A percentile compares a stretch with the other conserved stretches of the same genome.
Evolutionary conservation across 2,329 filamentous ascomycete species (phyloP).

Genomic region (Alternaria conjuncta): DNA sequence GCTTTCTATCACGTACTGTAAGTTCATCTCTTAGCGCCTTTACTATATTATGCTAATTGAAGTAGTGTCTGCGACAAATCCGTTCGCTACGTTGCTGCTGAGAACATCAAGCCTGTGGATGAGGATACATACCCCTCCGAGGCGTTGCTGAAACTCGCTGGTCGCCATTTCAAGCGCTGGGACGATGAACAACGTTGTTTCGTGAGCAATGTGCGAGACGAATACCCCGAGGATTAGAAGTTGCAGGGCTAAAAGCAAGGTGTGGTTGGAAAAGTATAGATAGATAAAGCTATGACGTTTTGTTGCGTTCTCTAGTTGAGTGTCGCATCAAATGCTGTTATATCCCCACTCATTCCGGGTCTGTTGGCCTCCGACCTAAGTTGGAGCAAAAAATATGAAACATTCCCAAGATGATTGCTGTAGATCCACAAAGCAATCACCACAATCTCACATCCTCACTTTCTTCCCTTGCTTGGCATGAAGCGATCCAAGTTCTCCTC

Average conservation of each 20-base stretch:
- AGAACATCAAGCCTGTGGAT: conserved; percentile 69
- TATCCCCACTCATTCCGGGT: not conserved
- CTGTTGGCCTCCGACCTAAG: not conserved
- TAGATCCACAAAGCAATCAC: not conserved
- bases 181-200: conserved; percentile 71
- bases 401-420: not conserved
- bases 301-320: not conserved
- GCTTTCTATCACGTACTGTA: conserved; percentile 89
- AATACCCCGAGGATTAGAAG: conserved; percentile 83
- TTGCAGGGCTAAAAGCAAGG: not conserved
- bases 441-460: not conserved
- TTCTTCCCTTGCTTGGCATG: conserved; percentile 14
- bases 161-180: conserved; percentile 88
- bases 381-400: not conserved
- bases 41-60: not conserved
- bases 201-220: conserved; percentile 80
- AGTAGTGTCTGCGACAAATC: conserved; percentile 70
- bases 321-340: not conserved
- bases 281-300: not conserved
- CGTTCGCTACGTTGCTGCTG: conserved; percentile 77
- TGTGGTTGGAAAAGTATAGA: not conserved
- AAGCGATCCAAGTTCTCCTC: conserved; percentile 35
- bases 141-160: conserved; percentile 73
- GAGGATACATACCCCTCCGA: conserved; percentile 54
- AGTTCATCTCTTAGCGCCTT: conserved; percentile 53